Conservation (phyloP, 768 basidiomycete species). For the Macrolepiota dolichaula region DNA sequence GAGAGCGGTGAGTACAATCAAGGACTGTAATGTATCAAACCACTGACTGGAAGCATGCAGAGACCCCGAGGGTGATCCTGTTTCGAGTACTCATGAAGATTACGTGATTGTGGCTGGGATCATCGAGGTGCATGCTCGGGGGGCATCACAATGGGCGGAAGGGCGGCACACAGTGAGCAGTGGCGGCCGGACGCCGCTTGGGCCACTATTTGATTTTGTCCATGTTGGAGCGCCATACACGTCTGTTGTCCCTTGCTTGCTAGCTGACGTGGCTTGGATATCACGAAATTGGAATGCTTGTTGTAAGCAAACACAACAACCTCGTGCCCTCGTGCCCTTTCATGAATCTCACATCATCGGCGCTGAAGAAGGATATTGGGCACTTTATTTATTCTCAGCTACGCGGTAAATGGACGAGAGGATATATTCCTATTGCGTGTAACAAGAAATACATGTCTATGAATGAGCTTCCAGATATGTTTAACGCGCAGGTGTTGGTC, state of each 20-base stretch:
- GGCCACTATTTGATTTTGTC: too few relatives aligned
- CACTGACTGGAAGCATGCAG: slow-evolving; percentile 13
- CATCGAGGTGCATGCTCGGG: too few relatives aligned
- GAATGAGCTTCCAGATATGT: not conserved
- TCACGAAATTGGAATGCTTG: not conserved
- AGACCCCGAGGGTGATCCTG: slow-evolving; percentile 4
- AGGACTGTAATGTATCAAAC: not conserved
- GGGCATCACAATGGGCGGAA: too few relatives aligned
- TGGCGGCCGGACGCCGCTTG: too few relatives aligned
- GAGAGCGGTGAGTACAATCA: not conserved
- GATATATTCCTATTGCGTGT: slow-evolving; percentile 5
- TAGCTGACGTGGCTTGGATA: not conserved
- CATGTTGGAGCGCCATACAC: too few relatives aligned
- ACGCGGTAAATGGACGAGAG: not conserved
- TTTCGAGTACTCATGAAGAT: slow-evolving; percentile 14
- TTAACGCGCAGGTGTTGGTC: not conserved
- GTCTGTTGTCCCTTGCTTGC: not conserved
- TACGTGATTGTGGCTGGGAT: too few relatives aligned
- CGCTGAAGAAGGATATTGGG: not conserved
- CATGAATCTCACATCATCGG: not conserved
- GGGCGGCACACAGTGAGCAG: too few relatives aligned
- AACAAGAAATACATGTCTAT: slow-evolving; percentile 4
- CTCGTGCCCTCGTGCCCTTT: not conserved
- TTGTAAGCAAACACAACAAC: not conserved
- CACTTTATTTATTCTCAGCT: not conserved